Evolutionary conservation across 345 rosid species (phyloP).

Genomic region (Trapa incisa): DNA sequence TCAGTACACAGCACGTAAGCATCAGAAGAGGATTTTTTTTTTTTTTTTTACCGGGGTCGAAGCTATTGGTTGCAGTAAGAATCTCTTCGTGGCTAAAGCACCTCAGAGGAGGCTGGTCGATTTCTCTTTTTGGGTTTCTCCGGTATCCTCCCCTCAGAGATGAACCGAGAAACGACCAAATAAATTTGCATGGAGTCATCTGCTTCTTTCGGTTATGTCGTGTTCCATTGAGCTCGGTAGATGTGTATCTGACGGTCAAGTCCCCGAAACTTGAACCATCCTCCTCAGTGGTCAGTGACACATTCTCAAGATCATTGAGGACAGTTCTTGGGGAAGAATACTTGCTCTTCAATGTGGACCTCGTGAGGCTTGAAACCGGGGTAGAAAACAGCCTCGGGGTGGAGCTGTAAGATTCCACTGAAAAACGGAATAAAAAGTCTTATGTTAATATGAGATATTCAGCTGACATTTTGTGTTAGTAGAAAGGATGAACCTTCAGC

Average conservation of each 20-base stretch:
- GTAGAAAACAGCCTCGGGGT: background rate
- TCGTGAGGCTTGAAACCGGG: constrained; percentile 5
- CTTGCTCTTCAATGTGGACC: constrained; percentile 13
- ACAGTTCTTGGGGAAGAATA: constrained; percentile 51
- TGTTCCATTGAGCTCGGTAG: constrained; percentile 22
- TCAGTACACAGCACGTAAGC: background rate
- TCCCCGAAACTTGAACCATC: constrained; percentile 37
- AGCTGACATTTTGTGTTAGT: background rate
- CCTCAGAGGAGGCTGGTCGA: constrained; percentile 36
- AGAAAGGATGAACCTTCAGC: constrained; percentile 26
- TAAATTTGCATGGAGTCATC: constrained; percentile 31
- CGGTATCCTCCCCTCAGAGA: constrained; percentile 36
- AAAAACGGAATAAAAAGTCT: background rate
- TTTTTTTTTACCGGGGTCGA: constrained; percentile 41
- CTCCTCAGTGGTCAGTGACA: constrained; percentile 41
- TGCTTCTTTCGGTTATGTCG: constrained; percentile 19
- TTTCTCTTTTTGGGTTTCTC: constrained; percentile 20
- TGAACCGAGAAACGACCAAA: constrained; percentile 44
- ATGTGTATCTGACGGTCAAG: constrained; percentile 34
- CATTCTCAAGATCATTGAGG: constrained; percentile 17
- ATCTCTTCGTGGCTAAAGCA: constrained; percentile 72
- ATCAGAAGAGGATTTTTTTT: background rate
- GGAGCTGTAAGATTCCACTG: background rate
- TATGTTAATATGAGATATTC: background rate
- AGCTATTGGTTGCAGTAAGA: constrained; percentile 52